These are phyloP conservation scores for Knufia petricola DNA, from an alignment of 2,329 filamentous ascomycete species.

Conservation along the genomic window DNA sequence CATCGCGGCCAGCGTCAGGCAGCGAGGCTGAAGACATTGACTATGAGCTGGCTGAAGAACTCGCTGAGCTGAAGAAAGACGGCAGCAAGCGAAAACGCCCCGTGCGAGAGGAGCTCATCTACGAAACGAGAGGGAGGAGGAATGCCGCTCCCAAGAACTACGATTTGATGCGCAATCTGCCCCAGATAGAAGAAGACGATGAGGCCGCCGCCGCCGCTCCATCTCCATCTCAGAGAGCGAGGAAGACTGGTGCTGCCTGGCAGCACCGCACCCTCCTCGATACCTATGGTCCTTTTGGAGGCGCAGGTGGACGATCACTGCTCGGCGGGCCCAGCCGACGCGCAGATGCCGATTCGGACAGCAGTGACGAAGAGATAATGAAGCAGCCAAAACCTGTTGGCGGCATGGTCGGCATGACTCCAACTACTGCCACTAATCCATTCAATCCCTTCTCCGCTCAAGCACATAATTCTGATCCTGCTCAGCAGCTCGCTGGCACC, in stretches of 20 bases:
- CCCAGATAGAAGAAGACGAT: slow-evolving; percentile 65
- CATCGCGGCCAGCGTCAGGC: slow-evolving; percentile 39
- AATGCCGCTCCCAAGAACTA: slow-evolving; percentile 21
- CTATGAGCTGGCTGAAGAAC: slow-evolving; percentile 49
- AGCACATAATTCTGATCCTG: slow-evolving; percentile 47
- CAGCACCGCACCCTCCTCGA: slow-evolving; percentile 81
- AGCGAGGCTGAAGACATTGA: slow-evolving; percentile 35
- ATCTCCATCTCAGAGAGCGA: slow-evolving; percentile 58
- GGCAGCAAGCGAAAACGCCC: slow-evolving; percentile 32
- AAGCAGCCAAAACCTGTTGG: slow-evolving; percentile 47
- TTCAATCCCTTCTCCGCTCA: slow-evolving; percentile 46
- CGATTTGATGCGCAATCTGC: slow-evolving; percentile 19
- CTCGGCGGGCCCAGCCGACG: slow-evolving; percentile 58
- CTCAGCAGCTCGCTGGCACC: slow-evolving; percentile 48
- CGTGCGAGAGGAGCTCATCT: slow-evolving; percentile 23
- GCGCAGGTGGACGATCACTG: slow-evolving; percentile 54
- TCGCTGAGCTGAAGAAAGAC: slow-evolving; percentile 43
- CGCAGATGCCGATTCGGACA: slow-evolving; percentile 76
- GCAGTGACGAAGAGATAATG: slow-evolving; percentile 83
- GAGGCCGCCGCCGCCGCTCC: slow-evolving; percentile 49
- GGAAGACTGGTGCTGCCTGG: slow-evolving; percentile 44
- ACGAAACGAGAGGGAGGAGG: slow-evolving; percentile 22
- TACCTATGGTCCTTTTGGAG: slow-evolving; percentile 86
- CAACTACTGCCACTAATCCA: slow-evolving; percentile 42
- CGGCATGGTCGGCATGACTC: slow-evolving; percentile 57